Evolutionary conservation across 139 green algal genomes (phyloP).

Genomic region (Coelastrella sp.): DNA sequence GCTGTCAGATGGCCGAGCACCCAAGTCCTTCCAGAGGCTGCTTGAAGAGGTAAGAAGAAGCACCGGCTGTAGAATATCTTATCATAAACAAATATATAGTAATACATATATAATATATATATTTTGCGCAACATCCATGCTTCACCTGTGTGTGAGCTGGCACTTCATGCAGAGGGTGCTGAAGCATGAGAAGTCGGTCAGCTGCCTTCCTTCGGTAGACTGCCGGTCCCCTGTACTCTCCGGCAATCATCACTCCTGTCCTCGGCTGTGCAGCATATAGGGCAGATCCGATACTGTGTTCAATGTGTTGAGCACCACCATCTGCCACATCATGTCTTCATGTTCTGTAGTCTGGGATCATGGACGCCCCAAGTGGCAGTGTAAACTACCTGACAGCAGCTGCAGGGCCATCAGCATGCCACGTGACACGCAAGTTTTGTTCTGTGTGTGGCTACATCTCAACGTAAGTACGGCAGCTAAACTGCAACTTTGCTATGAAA

Average conservation of each 20-base stretch:
- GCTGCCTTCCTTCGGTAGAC: too few relatives aligned
- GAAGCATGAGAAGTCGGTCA: too few relatives aligned
- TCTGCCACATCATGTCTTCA: background rate
- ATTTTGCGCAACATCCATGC: background rate
- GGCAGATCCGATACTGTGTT: too few relatives aligned
- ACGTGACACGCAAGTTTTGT: conserved; percentile 77
- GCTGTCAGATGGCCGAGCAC: conserved; percentile 52
- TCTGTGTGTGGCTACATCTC: conserved; percentile 71
- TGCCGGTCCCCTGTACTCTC: too few relatives aligned
- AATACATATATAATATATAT: too few relatives aligned
- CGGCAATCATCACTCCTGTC: too few relatives aligned
- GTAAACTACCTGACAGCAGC: conserved; percentile 78
- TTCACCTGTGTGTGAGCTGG: background rate
- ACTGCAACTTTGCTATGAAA: background rate
- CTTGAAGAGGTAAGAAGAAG: conserved; percentile 70
- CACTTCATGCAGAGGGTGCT: too few relatives aligned
- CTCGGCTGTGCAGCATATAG: too few relatives aligned
- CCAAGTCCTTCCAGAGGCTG: conserved; percentile 72
- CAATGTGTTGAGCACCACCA: background rate
- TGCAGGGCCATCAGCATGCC: conserved; percentile 56
- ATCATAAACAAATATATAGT: too few relatives aligned
- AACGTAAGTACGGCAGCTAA: conserved; percentile 35
- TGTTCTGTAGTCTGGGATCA: conserved; percentile 51
- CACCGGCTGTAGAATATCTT: too few relatives aligned
- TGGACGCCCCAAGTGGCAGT: conserved; percentile 52